phyloP scores from a whole-genome alignment of 768 basidiomycete genomes.

The Psilocybe cyanescens region DNA sequence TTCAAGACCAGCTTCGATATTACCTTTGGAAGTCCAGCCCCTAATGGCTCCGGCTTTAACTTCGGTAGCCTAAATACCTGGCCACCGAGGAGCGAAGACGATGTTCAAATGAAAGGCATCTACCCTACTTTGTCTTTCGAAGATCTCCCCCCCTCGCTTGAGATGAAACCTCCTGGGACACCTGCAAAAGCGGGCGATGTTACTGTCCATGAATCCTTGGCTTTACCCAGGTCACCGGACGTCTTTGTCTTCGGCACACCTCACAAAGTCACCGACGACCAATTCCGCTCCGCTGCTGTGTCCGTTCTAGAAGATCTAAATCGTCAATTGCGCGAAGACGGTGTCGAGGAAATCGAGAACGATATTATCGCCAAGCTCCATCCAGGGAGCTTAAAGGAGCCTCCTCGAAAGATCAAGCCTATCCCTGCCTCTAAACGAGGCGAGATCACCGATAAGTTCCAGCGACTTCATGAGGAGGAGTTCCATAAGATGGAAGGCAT shows the following conservation, averaged over 20 bases:
- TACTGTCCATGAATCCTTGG: neutral
- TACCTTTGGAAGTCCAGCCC: constrained; percentile 56
- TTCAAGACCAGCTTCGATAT: constrained; percentile 73
- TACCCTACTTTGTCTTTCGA: constrained; percentile 43
- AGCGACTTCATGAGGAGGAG: constrained; percentile 62
- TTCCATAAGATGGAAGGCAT: constrained; percentile 85
- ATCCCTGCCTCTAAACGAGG: constrained; percentile 29
- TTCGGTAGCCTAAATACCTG: constrained; percentile 32
- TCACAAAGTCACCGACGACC: constrained; percentile 60
- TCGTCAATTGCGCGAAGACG: constrained; percentile 60
- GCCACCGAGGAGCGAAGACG: constrained; percentile 30
- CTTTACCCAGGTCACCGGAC: constrained; percentile 27
- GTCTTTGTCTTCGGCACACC: constrained; percentile 85
- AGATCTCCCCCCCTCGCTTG: constrained; percentile 28
- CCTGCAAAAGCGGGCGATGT: neutral
- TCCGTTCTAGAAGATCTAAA: constrained; percentile 86
- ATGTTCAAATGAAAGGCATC: constrained; percentile 30
- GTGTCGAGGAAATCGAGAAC: constrained; percentile 50
- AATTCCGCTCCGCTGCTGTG: constrained; percentile 70
- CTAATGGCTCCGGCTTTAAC: constrained; percentile 20
- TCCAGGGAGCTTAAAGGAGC: constrained; percentile 25
- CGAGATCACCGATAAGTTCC: constrained; percentile 49
- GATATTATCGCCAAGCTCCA: constrained; percentile 48
- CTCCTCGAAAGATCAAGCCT: constrained; percentile 31
- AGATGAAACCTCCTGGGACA: constrained; percentile 9